These are phyloP conservation scores for Pisolithus albus DNA, from an alignment of 768 basidiomycete genomes.

Conservation along the genomic window DNA sequence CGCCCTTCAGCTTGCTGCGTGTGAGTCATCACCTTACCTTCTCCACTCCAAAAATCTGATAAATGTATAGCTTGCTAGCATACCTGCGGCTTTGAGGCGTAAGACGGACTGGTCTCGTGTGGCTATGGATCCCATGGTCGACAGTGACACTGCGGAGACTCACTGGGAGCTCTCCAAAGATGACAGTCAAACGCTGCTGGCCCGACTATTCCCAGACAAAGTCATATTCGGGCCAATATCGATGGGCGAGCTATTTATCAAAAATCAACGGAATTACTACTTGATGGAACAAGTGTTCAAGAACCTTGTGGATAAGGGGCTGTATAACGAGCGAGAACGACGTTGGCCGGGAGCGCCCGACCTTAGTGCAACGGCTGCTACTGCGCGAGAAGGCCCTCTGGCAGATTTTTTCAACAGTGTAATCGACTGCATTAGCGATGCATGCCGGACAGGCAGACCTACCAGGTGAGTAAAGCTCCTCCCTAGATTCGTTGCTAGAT, in stretches of 20 bases:
- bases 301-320: background rate
- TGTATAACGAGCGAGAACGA: background rate
- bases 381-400: background rate
- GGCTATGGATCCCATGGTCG: background rate
- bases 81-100: background rate
- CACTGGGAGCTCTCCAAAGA: too few relatives aligned
- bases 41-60: background rate
- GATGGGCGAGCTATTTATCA: background rate
- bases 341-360: background rate
- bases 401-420: background rate
- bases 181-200: background rate
- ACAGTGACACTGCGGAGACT: background rate
- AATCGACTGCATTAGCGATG: background rate
- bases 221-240: background rate
- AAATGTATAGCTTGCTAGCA: background rate
- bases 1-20: background rate
- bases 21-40: background rate
- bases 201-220: background rate
- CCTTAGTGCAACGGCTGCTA: background rate
- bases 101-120: background rate
- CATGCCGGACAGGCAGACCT: background rate
- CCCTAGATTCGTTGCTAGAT: background rate
- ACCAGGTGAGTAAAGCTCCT: background rate
- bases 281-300: background rate
- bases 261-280: background rate